Conservation (phyloP, 495 filamentous ascomycete species). For the Lindgomyces ingoldianus region DNA sequence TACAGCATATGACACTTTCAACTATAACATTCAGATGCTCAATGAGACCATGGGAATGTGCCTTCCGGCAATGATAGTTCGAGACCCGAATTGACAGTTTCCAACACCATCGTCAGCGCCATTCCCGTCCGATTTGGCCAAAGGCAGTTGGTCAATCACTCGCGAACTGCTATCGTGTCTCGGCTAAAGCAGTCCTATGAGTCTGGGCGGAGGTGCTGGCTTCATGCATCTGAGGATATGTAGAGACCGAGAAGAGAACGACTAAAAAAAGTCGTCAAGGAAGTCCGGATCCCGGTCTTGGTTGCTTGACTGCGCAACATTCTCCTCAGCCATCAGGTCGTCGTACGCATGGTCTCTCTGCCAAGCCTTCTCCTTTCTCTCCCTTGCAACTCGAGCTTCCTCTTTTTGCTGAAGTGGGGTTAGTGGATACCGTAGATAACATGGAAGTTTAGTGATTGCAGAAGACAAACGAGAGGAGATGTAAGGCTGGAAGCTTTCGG, state of each 20-base stretch:
- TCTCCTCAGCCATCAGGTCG: constrained; percentile 71
- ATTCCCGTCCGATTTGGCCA: background rate
- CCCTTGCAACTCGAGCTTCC: constrained; percentile 74
- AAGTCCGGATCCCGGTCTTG: constrained; percentile 64
- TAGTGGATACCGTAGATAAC: background rate
- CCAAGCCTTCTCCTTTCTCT: constrained; percentile 83
- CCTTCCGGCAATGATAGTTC: constrained; percentile 30
- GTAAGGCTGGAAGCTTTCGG: too few relatives aligned
- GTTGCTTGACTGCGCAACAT: constrained; percentile 65
- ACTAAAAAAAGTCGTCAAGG: constrained; percentile 74
- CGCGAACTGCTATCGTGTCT: too few relatives aligned
- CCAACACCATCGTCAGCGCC: too few relatives aligned
- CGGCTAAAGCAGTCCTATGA: too few relatives aligned
- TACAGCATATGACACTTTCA: constrained; percentile 43
- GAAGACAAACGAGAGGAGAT: background rate
- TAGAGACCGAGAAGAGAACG: too few relatives aligned
- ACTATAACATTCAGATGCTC: constrained; percentile 43
- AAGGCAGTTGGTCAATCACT: too few relatives aligned
- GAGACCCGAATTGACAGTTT: constrained; percentile 4
- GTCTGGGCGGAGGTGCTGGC: too few relatives aligned
- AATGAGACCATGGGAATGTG: constrained; percentile 49
- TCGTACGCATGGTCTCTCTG: constrained; percentile 96
- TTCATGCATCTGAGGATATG: too few relatives aligned
- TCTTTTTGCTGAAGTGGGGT: constrained; percentile 65
- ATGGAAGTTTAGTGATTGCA: background rate